Evolutionary conservation across 73 alveolate species (phyloP), one percentile per base, ranked within the genome.

Genomic region (Paramecium tetraurelia): DNA sequence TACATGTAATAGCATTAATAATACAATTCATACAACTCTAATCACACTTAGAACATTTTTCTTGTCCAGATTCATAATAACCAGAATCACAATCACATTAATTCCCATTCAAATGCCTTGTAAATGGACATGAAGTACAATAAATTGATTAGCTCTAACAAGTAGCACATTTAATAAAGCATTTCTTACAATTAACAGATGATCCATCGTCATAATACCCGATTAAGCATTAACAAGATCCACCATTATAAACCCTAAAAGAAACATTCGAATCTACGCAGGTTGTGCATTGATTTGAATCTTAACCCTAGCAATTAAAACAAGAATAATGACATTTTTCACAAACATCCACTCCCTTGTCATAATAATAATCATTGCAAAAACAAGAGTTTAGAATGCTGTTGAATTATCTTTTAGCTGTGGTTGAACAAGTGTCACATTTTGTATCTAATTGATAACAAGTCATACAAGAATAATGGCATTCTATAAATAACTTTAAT

Each of bases 151-250:
- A 31, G 10, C 1, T 68, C 10, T 12, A 31, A 35, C 85, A 68
- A 22, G 85, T 24, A 3, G 11, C 22, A 68, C 85, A 68, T 68
- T 14, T 5, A 4, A 35, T 68, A 1, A 7, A 14, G n/a, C 85
- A 68, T 29, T 35, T 12, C 27, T 33, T 20, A 35, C 85, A 68
- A 31, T 14, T 33, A 3, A 21, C 48, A 24, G 48, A 68, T 14
- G 4, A 7, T 68, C 85, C 85, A 68, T 68, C 85, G 27, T 68
- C 85, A 68, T 33, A 68, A 68, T 68, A 68, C n/a, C 85, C 85
- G 1, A 7, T 16, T 24, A 14, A 2, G 11, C 85, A 68, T 35
- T 68, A 11, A 68, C 85, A 68, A 4, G 7, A 24, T 33, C 85
- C 85, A 5, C 14, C n/a, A 24, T 33, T 68, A 20, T 33, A 35